Evolutionary conservation across 2,329 filamentous ascomycete genomes (phyloP).

Genomic region (Verticillium isaacii): DNA sequence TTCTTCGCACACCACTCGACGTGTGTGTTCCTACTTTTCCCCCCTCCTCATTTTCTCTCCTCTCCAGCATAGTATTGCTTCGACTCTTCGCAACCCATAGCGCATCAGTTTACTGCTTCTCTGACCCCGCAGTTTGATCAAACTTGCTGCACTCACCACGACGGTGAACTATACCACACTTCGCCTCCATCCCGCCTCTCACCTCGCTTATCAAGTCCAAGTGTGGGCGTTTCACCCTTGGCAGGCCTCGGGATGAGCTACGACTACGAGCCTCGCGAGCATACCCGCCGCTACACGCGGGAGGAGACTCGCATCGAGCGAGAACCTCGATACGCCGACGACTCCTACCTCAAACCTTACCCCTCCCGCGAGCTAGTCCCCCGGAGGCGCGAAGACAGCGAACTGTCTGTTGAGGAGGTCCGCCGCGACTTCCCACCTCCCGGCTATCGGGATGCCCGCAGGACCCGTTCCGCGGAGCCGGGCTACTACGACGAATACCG

Average conservation of each 20-base stretch:
- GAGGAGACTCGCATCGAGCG: slow-evolving; percentile 48
- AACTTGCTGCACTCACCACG: background rate
- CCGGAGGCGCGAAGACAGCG: slow-evolving; percentile 65
- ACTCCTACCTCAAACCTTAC: slow-evolving; percentile 40
- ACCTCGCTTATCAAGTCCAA: background rate
- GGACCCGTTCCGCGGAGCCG: slow-evolving; percentile 60
- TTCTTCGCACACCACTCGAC: background rate
- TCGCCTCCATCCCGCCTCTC: background rate
- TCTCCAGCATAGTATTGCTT: background rate
- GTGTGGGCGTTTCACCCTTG: background rate
- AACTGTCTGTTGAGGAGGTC: slow-evolving; percentile 74
- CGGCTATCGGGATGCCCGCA: slow-evolving; percentile 49
- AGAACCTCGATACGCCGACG: slow-evolving; percentile 49
- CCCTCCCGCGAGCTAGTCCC: slow-evolving; percentile 50
- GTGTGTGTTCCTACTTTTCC: background rate
- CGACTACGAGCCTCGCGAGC: slow-evolving; percentile 46
- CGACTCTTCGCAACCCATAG: background rate
- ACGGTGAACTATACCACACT: background rate
- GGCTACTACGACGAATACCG: slow-evolving; percentile 51
- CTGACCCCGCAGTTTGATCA: background rate
- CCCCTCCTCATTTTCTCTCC: background rate
- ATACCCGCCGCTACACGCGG: slow-evolving; percentile 46
- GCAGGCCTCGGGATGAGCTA: slow-evolving; percentile 30
- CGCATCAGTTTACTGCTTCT: background rate
- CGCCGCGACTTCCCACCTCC: slow-evolving; percentile 79